Percentiles rank a stretch among this genome's conserved stretches.
phyloP scores from a whole-genome alignment of 805 yeast species.

The Metschnikowia cerradonensis region DNA sequence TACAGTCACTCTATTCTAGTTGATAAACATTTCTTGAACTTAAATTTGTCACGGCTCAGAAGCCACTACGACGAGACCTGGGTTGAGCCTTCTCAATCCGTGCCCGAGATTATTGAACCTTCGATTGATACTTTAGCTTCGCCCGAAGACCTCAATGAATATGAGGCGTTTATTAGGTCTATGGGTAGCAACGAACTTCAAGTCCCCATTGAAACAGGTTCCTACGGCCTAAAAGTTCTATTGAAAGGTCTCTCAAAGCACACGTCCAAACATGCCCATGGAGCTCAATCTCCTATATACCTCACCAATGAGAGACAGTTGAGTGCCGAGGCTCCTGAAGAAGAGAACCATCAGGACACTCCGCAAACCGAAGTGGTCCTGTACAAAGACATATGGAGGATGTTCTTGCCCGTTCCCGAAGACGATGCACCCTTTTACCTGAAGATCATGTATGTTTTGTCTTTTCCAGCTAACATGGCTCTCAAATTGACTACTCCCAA shows the following conservation, averaged over 20 bases:
- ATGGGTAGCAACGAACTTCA: conserved; percentile 11
- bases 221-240: conserved; percentile 31
- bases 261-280: conserved; percentile 10
- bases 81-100: not conserved
- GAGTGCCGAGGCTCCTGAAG: conserved; percentile 1
- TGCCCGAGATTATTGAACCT: conserved; percentile 5
- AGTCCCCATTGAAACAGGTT: conserved; percentile 21
- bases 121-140: conserved; percentile 9
- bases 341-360: not conserved
- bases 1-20: conserved; percentile 14
- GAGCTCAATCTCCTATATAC: not conserved
- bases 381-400: conserved; percentile 3
- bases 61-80: conserved; percentile 10
- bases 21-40: conserved; percentile 3
- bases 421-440: conserved; percentile 3
- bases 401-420: conserved; percentile 8
- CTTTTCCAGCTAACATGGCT: conserved; percentile 11
- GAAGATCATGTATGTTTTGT: conserved; percentile 3
- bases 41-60: conserved; percentile 12
- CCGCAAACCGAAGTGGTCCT: not conserved
- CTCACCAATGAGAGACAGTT: conserved; percentile 10
- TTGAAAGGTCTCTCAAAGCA: conserved; percentile 31
- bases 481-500: conserved; percentile 17
- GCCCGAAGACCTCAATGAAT: conserved; percentile 13
- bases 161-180: conserved; percentile 10